Base-by-base conservation (phyloP, 176 grass and related monocot species). In the Poa annua region DNA sequence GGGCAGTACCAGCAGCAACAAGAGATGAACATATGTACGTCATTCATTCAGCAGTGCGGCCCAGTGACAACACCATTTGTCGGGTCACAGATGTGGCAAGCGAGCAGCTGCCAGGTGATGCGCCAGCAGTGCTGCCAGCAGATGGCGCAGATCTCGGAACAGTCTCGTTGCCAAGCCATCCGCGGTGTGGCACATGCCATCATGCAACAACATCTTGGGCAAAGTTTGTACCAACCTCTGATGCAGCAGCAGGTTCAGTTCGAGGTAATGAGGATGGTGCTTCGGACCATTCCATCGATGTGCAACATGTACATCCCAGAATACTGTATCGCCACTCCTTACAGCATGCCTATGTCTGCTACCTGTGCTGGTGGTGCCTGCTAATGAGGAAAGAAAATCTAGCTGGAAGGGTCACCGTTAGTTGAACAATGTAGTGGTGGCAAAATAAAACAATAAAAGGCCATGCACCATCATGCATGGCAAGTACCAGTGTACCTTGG, bases 51-150 rank as follows among this genome's bases (percentile, higher is more conserved):
- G 53, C 34, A 59, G 20, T 59, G 74, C 3, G 8, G 74, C 34
- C 32, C 3, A 3, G 0, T 25, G 41, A 4, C 2, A 14, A 14
- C 59, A n/a, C 74, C 74, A 4, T 44, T 62, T 17, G 1, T 15
- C 2, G 7, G 11, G 21, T 12, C 76, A 26, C 76, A 45, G 1
- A 68, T 57, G 25, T 77, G 48, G 51, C 65, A 71, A 53, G 38
- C 35, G 14, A 39, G 5, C 53, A 24, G 66, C 12, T 85, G 66
- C 84, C 51, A 78, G 38, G 41, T 24, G 26, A 69, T 71, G 22
- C 52, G 25, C 8, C 83, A 85, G 41, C 83, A 61, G 2, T 85
- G 84, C 75, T 85, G 66, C 54, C 26, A 24, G 14, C 76, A 26
- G 66, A 7, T 86, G 26, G 4, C 65, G 5, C 76, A 63, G 2